Base-by-base conservation (phyloP, 257 asterid species). In the Osmanthus fragrans region DNA sequence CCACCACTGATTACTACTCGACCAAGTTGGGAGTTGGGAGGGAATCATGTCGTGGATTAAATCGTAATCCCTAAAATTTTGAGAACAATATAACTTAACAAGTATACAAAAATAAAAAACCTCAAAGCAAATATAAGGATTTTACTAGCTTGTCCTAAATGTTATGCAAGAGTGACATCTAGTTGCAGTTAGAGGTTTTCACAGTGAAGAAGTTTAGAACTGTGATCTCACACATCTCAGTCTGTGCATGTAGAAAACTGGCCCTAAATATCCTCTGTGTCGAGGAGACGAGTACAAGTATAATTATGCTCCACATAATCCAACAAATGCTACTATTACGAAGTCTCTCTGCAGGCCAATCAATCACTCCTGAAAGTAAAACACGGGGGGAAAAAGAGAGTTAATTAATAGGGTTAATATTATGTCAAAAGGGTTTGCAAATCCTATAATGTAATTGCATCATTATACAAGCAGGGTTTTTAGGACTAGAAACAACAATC, bases 361-460 rank as follows among this genome's bases (percentile, higher is more conserved):
- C 65, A n/a, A n/a, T 56, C 65, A 56, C 65, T 56, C 65, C 65
- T 56, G 65, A n/a, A 27, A 56, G 65, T 19, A 56, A 56, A 56
- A 56, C 29, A 2, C 13, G 65, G 29, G 11, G 11, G 2, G 0
- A 56, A 19, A n/a, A 8, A 2, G 29, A 2, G 10, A n/a, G 65
- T 56, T 56, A 56, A 13, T 12, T 19, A n/a, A 60, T 1, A 10
- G 16, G 16, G 18, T 23, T 21, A 60, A 25, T 60, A 7, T 63
- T 27, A 63, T 63, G 2, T 27, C 29, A 58, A 58, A 23, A n/a
- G 66, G 29, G 36, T 63, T 27, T 6, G 30, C 16, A 63, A 11
- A 27, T 63, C 69, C 16, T 63, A 27, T 63, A 23, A 27, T 63
- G 36, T 63, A 27, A 63, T 27, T 4, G 7, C 69, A 63, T 63